phyloP scores from a whole-genome alignment of 352 stramenopile species.

The Pythium oligandrum region DNA sequence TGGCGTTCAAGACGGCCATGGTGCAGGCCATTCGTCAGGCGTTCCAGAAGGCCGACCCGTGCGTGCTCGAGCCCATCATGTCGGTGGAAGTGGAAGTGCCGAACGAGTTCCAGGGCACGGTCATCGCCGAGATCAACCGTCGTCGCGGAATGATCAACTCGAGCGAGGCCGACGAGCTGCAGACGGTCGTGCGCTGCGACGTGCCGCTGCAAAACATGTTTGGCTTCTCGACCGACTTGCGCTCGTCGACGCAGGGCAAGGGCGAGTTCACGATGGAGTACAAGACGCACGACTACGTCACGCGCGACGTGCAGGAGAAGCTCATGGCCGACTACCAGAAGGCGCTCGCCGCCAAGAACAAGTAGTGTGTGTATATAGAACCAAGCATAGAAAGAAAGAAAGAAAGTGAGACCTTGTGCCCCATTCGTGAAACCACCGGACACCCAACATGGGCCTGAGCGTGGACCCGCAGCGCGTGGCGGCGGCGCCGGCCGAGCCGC shows the following conservation, averaged over 20 bases:
- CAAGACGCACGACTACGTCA: slow-evolving; percentile 93
- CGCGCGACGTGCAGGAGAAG: slow-evolving; percentile 92
- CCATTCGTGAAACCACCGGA: too few species aligned
- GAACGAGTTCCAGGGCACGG: slow-evolving; percentile 94
- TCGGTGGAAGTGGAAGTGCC: slow-evolving; percentile 92
- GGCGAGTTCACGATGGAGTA: slow-evolving; percentile 99
- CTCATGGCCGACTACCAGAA: slow-evolving; percentile 93
- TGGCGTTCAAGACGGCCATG: slow-evolving; percentile 97
- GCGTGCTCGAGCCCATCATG: slow-evolving; percentile 97
- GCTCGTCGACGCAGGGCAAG: slow-evolving; percentile 95
- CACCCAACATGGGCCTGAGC: too few species aligned
- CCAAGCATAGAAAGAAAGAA: background rate
- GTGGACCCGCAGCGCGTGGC: background rate
- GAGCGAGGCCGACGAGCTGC: slow-evolving; percentile 94
- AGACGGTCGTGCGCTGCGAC: slow-evolving; percentile 89
- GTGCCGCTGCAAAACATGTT: slow-evolving; percentile 99
- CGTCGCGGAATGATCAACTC: slow-evolving; percentile 95
- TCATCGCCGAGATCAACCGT: slow-evolving; percentile 92
- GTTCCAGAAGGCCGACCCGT: slow-evolving; percentile 91
- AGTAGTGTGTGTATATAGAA: slow-evolving; percentile 21
- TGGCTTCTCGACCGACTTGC: slow-evolving; percentile 97
- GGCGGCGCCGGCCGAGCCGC: background rate
- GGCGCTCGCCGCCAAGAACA: slow-evolving; percentile 76
- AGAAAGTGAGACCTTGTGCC: too few species aligned
- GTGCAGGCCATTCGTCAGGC: slow-evolving; percentile 93